Evolutionary conservation across 2,329 filamentous ascomycete species (phyloP).

Genomic region (Pestalotiopsis sp.): DNA sequence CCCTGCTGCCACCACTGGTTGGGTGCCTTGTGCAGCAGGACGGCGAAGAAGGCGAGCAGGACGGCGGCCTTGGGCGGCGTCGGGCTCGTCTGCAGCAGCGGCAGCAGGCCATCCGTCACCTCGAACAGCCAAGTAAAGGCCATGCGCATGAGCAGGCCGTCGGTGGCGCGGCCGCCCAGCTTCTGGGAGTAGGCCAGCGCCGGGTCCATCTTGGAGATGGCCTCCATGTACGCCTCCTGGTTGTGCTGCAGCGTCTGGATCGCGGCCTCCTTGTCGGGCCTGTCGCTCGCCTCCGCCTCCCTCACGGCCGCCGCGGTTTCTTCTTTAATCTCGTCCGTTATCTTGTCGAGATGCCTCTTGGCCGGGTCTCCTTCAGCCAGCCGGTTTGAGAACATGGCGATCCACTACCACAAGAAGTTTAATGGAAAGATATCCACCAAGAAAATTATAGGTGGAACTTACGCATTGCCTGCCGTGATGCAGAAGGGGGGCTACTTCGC

Average conservation of each 20-base stretch:
- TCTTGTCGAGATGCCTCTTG: not conserved
- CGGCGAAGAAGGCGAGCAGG: conserved; percentile 25
- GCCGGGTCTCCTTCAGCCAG: not conserved
- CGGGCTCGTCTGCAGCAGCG: not conserved
- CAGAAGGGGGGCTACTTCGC: conserved; percentile 16
- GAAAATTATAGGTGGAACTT: not conserved
- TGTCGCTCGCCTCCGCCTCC: not conserved
- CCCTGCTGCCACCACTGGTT: conserved; percentile 11
- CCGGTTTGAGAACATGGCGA: not conserved
- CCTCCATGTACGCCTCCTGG: not conserved
- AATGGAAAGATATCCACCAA: not conserved
- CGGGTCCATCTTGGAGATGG: not conserved
- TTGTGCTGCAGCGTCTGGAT: not conserved
- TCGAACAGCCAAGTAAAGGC: conserved; percentile 40
- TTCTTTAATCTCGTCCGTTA: not conserved
- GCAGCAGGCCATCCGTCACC: conserved; percentile 20
- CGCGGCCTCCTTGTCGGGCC: not conserved
- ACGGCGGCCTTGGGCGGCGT: conserved; percentile 27
- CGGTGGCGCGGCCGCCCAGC: not conserved
- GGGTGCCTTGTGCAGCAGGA: not conserved
- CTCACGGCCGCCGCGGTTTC: not conserved
- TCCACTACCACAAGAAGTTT: not conserved
- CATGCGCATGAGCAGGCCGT: not conserved
- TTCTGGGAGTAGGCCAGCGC: not conserved
- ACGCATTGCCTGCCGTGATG: conserved; percentile 2